A percentile compares a stretch with the other conserved stretches of the same genome.
Conservation (phyloP, 495 filamentous ascomycete species). For the Aspergillus haitiensis region DNA sequence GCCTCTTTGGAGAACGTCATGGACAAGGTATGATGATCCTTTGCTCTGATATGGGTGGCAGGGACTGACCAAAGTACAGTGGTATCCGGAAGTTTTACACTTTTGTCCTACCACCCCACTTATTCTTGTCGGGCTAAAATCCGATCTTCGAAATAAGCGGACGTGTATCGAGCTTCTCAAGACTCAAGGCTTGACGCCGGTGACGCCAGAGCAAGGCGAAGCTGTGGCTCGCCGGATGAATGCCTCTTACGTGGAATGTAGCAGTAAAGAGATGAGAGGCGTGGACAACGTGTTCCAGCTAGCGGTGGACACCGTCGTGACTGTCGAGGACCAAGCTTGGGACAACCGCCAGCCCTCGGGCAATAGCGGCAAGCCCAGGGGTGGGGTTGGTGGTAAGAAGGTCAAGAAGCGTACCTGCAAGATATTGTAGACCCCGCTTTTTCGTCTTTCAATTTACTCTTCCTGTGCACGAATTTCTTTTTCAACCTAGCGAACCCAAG, state of each 20-base stretch:
- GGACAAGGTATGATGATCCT: conserved; percentile 73
- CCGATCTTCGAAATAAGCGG: conserved; percentile 89
- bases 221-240: conserved; percentile 89
- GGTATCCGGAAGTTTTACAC: conserved; percentile 98
- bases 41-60: neutral
- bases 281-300: conserved; percentile 93
- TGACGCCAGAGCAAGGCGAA: conserved; percentile 84
- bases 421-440: conserved; percentile 53
- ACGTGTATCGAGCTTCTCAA: conserved; percentile 97
- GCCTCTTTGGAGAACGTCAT: conserved; percentile 97
- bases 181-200: conserved; percentile 93
- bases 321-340: conserved; percentile 44
- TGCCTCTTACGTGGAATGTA: conserved; percentile 95
- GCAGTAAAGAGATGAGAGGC: conserved; percentile 92
- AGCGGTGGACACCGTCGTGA: conserved; percentile 83
- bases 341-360: conserved; percentile 24
- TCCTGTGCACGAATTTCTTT: conserved; percentile 8
- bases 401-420: conserved; percentile 72
- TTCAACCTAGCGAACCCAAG: conserved; percentile 20
- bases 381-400: conserved; percentile 37
- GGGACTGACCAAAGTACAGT: conserved; percentile 54
- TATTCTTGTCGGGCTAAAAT: conserved; percentile 93
- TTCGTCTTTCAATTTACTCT: conserved; percentile 27
- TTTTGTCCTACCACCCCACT: conserved; percentile 97
- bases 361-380: conserved; percentile 32